Conservation (phyloP, 2,329 filamentous ascomycete genomes). For the Remersonia thermophila region DNA sequence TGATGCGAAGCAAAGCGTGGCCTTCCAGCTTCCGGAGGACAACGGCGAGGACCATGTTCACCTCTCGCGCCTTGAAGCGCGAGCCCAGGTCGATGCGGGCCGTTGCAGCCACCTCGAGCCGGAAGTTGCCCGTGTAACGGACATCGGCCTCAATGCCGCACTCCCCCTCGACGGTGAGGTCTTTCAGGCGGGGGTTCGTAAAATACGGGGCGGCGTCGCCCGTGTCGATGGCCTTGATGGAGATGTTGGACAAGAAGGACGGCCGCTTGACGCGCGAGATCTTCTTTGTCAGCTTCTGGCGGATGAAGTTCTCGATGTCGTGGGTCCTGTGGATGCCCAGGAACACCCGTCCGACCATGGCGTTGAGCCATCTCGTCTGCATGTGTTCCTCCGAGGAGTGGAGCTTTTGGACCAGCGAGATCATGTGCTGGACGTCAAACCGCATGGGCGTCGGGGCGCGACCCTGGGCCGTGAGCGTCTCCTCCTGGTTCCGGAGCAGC, state of each 20-base stretch:
- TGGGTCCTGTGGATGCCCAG: conserved; percentile 76
- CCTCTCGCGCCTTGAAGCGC: conserved; percentile 80
- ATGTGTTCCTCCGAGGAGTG: conserved; percentile 86
- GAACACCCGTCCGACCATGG: conserved; percentile 77
- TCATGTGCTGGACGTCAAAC: conserved; percentile 77
- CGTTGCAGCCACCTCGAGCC: conserved; percentile 82
- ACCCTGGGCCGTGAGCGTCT: conserved; percentile 43
- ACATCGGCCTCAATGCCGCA: conserved; percentile 78
- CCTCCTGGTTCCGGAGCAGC: conserved; percentile 71
- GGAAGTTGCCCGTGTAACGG: conserved; percentile 78
- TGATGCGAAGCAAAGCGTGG: conserved; percentile 73
- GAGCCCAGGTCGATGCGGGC: conserved; percentile 81
- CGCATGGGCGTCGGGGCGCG: conserved; percentile 56
- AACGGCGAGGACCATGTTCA: conserved; percentile 77
- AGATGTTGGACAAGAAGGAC: conserved; percentile 73
- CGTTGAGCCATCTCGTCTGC: conserved; percentile 89
- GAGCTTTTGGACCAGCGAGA: conserved; percentile 76
- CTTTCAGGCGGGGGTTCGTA: conserved; percentile 76
- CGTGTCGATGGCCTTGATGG: conserved; percentile 71
- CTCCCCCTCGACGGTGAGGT: conserved; percentile 85
- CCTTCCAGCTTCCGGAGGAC: conserved; percentile 77
- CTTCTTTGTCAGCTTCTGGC: conserved; percentile 86
- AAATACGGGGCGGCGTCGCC: conserved; percentile 80
- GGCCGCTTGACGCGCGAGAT: conserved; percentile 89
- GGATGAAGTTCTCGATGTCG: conserved; percentile 66